These are phyloP conservation scores for Cytospora mali DNA, from an alignment of 2,329 filamentous ascomycete genomes.

Conservation along the genomic window DNA sequence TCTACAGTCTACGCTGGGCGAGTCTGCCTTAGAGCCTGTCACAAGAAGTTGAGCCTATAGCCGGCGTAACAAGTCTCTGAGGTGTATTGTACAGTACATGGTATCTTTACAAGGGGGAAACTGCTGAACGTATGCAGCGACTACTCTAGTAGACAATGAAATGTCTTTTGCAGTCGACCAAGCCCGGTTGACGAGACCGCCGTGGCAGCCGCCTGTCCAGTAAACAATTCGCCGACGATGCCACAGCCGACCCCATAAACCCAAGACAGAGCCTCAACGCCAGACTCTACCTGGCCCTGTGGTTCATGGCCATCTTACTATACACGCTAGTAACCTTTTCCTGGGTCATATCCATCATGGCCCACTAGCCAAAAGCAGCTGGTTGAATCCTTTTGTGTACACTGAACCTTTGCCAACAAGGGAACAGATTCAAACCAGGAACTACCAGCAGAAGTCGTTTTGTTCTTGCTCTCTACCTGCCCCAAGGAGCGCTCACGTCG, in stretches of 20 bases:
- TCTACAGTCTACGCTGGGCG: background rate
- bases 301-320: too few species aligned
- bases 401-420: background rate
- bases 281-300: background rate
- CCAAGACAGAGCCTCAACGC: background rate
- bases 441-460: background rate
- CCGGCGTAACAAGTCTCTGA: background rate
- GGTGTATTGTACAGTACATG: background rate
- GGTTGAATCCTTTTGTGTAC: background rate
- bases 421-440: background rate
- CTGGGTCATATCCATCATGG: background rate
- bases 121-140: background rate
- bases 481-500: constrained; percentile 15
- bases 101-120: background rate
- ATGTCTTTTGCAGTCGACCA: background rate
- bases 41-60: background rate
- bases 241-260: background rate
- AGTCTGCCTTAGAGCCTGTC: background rate
- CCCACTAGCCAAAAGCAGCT: background rate
- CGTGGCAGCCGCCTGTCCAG: background rate
- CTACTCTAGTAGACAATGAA: background rate
- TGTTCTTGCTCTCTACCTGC: background rate
- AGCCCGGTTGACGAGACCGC: background rate
- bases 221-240: background rate
- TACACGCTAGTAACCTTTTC: too few species aligned